Evolutionary conservation across 768 basidiomycete genomes (phyloP).

Genomic region (Tylopilus felleus): DNA sequence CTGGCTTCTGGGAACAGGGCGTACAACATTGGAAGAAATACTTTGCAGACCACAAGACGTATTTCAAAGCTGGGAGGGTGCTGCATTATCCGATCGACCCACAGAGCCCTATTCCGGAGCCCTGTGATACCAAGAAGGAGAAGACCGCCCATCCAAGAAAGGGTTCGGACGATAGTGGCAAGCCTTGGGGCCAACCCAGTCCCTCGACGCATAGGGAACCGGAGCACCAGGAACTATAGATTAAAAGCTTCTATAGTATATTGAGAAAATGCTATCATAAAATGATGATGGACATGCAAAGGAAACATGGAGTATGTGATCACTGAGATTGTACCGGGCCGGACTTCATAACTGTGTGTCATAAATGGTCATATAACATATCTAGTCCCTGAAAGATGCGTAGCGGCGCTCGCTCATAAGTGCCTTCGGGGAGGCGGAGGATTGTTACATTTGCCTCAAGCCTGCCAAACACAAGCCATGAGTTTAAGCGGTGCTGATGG

Average conservation of each 20-base stretch:
- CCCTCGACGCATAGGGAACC: constrained; percentile 8
- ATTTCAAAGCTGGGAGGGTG: constrained; percentile 74
- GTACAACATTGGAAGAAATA: constrained; percentile 88
- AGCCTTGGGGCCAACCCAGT: constrained; percentile 26
- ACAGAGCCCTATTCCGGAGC: constrained; percentile 65
- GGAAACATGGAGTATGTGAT: constrained; percentile 22
- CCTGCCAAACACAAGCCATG: constrained; percentile 26
- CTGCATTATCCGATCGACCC: constrained; percentile 76
- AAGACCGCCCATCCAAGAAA: constrained; percentile 26
- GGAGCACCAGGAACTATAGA: constrained; percentile 30
- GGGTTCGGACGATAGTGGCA: constrained; percentile 25
- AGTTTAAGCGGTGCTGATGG: constrained; percentile 11
- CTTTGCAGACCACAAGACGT: constrained; percentile 78
- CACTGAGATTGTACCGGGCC: not conserved
- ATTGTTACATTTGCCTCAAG: constrained; percentile 22
- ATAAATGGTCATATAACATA: constrained; percentile 27
- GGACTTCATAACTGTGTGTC: constrained; percentile 16
- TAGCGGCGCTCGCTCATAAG: not conserved
- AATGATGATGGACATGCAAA: constrained; percentile 20
- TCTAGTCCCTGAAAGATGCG: constrained; percentile 15
- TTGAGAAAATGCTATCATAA: constrained; percentile 14
- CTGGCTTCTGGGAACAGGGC: constrained; percentile 42
- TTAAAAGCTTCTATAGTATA: constrained; percentile 18
- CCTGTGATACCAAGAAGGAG: constrained; percentile 66
- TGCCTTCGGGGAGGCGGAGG: not conserved